Evolutionary conservation across 257 asterid genomes (phyloP).

Genomic region (Leonotis leonurus): DNA sequence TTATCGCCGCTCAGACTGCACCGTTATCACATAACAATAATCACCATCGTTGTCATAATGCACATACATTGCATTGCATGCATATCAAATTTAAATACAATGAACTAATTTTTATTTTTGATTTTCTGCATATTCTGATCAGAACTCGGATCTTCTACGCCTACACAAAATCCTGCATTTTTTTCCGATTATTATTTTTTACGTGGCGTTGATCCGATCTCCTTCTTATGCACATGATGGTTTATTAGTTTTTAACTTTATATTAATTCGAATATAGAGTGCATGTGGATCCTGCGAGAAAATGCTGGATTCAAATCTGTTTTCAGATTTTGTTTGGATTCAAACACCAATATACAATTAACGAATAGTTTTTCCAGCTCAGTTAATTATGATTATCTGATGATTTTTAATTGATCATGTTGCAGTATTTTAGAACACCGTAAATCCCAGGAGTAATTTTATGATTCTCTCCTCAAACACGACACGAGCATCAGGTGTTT

Average conservation of each 20-base stretch:
- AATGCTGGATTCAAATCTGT: constrained; percentile 16
- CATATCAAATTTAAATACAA: neutral
- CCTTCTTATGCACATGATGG: constrained; percentile 10
- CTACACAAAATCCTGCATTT: neutral
- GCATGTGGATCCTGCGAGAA: constrained; percentile 18
- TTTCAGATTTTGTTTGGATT: constrained; percentile 17
- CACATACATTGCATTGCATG: neutral
- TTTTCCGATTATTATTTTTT: neutral
- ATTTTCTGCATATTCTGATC: neutral
- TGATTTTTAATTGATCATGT: neutral
- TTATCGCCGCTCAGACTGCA: constrained; percentile 20
- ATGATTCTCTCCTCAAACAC: neutral
- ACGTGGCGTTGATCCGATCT: constrained; percentile 19
- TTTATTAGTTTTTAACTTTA: neutral
- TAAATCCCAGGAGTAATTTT: neutral
- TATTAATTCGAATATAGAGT: neutral
- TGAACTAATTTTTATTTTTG: too few relatives aligned
- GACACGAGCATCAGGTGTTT: constrained; percentile 9
- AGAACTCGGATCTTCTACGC: neutral
- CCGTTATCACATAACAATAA: constrained; percentile 24
- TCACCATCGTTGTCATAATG: neutral
- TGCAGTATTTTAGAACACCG: neutral
- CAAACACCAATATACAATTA: too few relatives aligned
- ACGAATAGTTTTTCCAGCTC: too few relatives aligned
- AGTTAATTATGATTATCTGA: too few relatives aligned